Conservation (phyloP, 2,329 filamentous ascomycete genomes). For the Venturia asperata region DNA sequence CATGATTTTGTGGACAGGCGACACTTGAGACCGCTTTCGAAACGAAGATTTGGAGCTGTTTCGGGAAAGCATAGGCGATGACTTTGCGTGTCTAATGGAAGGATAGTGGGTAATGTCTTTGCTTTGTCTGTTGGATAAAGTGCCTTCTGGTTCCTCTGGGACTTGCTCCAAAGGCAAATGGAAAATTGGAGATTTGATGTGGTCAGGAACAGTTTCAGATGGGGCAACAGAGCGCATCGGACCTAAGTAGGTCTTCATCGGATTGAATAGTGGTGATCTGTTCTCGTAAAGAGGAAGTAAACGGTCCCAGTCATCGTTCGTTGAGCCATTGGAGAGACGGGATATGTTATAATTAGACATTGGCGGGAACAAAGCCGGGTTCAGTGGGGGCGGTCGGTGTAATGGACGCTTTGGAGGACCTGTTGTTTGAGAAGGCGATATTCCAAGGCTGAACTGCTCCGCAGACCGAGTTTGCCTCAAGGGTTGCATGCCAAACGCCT, state of each 20-base stretch:
- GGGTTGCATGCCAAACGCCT: not conserved
- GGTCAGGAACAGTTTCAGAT: not conserved
- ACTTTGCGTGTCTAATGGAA: constrained; percentile 19
- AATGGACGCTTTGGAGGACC: not conserved
- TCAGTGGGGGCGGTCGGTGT: not conserved
- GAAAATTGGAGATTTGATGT: constrained; percentile 16
- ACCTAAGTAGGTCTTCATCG: not conserved
- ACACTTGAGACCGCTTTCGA: not conserved
- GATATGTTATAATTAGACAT: not conserved
- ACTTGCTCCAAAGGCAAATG: constrained; percentile 18
- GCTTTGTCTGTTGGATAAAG: constrained; percentile 15
- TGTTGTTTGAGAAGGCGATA: not conserved
- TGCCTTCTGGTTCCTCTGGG: constrained; percentile 19
- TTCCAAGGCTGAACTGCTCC: constrained; percentile 7
- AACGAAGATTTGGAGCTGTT: constrained; percentile 6
- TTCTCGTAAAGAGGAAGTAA: constrained; percentile 15
- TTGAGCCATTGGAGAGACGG: not conserved
- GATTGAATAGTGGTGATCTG: not conserved
- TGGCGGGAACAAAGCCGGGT: not conserved
- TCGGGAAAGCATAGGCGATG: constrained; percentile 14
- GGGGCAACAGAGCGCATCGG: not conserved
- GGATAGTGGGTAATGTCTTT: constrained; percentile 3
- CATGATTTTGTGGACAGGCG: not conserved
- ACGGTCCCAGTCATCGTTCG: constrained; percentile 16
- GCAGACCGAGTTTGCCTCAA: constrained; percentile 15